These are phyloP conservation scores for Chlorella sp. DNA, from an alignment of 139 green algal species.

Conservation along the genomic window DNA sequence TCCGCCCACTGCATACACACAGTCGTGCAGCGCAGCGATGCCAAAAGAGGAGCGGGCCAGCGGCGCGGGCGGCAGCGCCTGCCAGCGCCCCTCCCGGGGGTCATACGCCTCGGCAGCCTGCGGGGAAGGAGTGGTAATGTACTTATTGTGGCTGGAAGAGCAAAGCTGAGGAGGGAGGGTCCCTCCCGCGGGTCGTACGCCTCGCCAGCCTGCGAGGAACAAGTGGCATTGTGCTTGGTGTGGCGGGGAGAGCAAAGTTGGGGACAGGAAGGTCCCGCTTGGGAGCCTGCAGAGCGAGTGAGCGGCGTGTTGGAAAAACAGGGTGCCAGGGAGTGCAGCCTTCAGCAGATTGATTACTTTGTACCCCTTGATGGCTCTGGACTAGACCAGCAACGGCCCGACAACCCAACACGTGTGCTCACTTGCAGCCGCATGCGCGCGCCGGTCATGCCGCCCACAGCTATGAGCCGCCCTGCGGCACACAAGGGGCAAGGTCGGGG, in stretches of 20 bases:
- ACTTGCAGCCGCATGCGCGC: constrained; percentile 24
- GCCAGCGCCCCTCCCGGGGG: constrained; percentile 69
- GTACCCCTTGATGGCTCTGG: too few relatives aligned
- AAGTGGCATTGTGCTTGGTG: too few relatives aligned
- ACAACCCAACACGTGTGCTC: too few relatives aligned
- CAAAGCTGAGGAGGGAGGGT: too few relatives aligned
- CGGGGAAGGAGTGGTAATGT: too few relatives aligned
- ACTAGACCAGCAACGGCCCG: too few relatives aligned
- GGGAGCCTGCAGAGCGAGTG: constrained; percentile 35
- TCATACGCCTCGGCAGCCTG: constrained; percentile 66
- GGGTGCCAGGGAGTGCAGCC: neutral
- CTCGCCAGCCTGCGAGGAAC: too few relatives aligned
- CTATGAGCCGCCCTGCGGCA: constrained; percentile 61
- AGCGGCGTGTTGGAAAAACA: neutral
- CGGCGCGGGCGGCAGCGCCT: constrained; percentile 48
- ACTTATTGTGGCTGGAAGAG: too few relatives aligned
- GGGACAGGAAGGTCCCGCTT: too few relatives aligned
- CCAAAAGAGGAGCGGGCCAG: constrained; percentile 60
- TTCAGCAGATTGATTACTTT: neutral
- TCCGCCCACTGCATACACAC: constrained; percentile 66
- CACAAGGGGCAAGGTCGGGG: neutral
- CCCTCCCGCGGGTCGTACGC: too few relatives aligned
- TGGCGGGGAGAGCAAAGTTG: too few relatives aligned
- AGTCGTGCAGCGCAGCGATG: constrained; percentile 51
- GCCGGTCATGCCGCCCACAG: constrained; percentile 67